Evolutionary conservation across 495 filamentous ascomycete species (phyloP).

Genomic region (Neurospora africana): DNA sequence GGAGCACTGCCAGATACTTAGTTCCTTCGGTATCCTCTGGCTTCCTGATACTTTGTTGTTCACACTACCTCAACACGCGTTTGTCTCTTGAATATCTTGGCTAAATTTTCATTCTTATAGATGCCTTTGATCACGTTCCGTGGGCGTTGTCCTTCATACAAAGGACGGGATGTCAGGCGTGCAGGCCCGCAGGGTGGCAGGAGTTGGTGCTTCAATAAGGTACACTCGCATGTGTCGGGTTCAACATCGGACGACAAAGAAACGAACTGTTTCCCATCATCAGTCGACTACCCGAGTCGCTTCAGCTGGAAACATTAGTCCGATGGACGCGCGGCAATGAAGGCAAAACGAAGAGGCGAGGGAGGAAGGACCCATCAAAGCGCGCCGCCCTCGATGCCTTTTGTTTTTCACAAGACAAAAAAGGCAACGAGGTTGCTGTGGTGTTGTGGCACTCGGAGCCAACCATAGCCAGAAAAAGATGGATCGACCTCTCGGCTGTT

Average conservation of each 20-base stretch:
- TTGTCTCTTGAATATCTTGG: not conserved
- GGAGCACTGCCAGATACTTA: not conserved
- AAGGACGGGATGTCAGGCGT: not conserved
- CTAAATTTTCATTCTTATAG: not conserved
- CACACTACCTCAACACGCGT: not conserved
- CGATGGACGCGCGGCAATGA: not conserved
- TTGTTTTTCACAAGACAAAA: not conserved
- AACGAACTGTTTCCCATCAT: not conserved
- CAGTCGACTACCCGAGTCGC: not conserved
- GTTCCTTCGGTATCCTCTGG: not conserved
- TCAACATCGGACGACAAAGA: not conserved
- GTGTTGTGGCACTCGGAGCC: not conserved
- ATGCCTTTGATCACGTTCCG: not conserved
- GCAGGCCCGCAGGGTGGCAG: not conserved
- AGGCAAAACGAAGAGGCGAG: not conserved
- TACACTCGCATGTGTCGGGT: not conserved
- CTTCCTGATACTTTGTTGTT: not conserved
- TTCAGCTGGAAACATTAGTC: not conserved
- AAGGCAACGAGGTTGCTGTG: not conserved
- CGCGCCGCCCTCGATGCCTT: not conserved
- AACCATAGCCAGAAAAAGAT: not conserved
- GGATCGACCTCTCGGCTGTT: not conserved
- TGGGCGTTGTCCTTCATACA: not conserved
- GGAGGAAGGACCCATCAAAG: not conserved
- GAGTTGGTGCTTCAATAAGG: not conserved